These are phyloP conservation scores for Penicillium griseofulvum DNA, from an alignment of 2,329 filamentous ascomycete species.

Conservation along the genomic window DNA sequence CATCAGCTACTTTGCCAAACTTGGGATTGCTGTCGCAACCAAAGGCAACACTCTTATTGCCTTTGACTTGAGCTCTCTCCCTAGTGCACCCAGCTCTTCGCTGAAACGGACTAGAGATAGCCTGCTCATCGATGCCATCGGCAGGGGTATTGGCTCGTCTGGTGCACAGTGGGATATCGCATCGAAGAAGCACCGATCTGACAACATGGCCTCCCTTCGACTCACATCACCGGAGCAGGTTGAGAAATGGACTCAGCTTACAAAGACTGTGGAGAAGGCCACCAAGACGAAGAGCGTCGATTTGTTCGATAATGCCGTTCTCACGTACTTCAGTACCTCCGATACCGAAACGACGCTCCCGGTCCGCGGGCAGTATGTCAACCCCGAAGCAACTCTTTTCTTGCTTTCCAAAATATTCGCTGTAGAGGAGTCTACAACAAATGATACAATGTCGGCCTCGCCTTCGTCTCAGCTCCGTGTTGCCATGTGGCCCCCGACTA, in stretches of 20 bases:
- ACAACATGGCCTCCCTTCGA: constrained; percentile 31
- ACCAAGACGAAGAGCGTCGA: constrained; percentile 26
- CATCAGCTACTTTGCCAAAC: constrained; percentile 45
- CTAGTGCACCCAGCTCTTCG: constrained; percentile 27
- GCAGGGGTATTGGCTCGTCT: constrained; percentile 40
- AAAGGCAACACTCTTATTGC: constrained; percentile 44
- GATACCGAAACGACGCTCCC: constrained; percentile 26
- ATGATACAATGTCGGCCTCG: constrained; percentile 26
- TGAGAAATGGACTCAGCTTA: constrained; percentile 36
- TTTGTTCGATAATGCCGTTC: constrained; percentile 38
- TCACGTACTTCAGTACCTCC: constrained; percentile 26
- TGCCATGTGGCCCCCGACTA: constrained; percentile 37
- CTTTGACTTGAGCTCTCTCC: constrained; percentile 42
- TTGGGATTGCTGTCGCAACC: constrained; percentile 43
- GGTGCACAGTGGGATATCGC: constrained; percentile 29
- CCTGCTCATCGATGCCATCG: constrained; percentile 44
- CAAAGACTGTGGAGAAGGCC: constrained; percentile 29
- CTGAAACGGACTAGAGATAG: constrained; percentile 43
- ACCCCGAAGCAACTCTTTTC: constrained; percentile 38
- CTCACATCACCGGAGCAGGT: constrained; percentile 33
- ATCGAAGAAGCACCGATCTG: constrained; percentile 31
- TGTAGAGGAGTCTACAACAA: constrained; percentile 18
- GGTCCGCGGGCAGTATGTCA: constrained; percentile 28
- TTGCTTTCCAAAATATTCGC: constrained; percentile 42
- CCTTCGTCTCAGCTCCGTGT: constrained; percentile 31